Base-by-base conservation (phyloP, 148 eudicot species). In the Vaccinium darrowii region DNA sequence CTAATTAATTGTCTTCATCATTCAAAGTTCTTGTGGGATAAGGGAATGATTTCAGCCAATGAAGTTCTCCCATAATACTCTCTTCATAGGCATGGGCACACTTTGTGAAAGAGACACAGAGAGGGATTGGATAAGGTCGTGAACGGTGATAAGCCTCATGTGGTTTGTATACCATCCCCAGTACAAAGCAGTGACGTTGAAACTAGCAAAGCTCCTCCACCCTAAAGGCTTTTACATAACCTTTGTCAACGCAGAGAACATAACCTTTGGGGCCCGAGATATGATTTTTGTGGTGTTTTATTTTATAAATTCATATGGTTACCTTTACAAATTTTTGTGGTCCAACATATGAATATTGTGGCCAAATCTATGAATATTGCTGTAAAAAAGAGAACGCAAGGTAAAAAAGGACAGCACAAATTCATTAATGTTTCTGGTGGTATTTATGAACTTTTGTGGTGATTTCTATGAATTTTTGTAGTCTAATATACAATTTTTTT, bases 161-260 rank as follows among this genome's bases (percentile, higher is more conserved):
- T 69, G 74, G 87, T 86, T 21, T 86, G 76, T 30, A 60, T 81
- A 74, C 54, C 87, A 9, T 86, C 3, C 43, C 87, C 87, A 76
- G 65, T 76, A 43, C 84, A 86, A 76, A 69, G 74, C 43, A 12
- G 30, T 30, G 74, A 36, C 39, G 2, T 69, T 69, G 43, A 69
- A 69, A 69, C 74, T 69, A 27, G 85, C 85, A 43, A 83, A 83
- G 43, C 73, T 83, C 56, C 83, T 82, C 27, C 76, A 86, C 79
- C 74, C 76, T 19, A 62, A 75, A 53, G 67, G 84, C 50, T 76
- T 58, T 8, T 63, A 56, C 80, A 76, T 83, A 16, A 83, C 85
- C 50, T 83, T 83, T 43, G 81, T 83, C 14, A 74, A 83, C 80
- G 56, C 85, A 1, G 81, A 84, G 49, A 60, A 56, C 80, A 76